phyloP scores from a whole-genome alignment of 176 grass and related monocot genomes.

The Triticum timopheevii region DNA sequence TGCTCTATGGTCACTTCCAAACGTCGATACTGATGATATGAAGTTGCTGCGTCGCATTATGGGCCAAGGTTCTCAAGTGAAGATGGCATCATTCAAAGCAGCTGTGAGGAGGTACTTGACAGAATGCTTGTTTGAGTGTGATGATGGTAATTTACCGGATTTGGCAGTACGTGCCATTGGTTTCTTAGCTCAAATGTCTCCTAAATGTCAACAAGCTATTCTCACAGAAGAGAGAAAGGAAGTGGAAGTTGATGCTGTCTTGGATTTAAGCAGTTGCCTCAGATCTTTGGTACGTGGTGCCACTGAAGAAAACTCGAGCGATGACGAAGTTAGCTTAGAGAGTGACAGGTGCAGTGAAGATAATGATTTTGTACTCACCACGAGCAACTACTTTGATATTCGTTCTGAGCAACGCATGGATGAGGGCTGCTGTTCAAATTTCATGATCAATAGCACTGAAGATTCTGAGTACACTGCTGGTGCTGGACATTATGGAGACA shows the following conservation, averaged over 20 bases:
- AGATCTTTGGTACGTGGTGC: constrained; percentile 31
- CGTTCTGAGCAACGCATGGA: constrained; percentile 15
- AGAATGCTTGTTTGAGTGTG: constrained; percentile 41
- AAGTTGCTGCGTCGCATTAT: constrained; percentile 27
- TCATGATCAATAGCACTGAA: constrained; percentile 6
- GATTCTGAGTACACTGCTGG: constrained; percentile 11
- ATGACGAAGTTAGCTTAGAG: constrained; percentile 29
- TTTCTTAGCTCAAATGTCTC: constrained; percentile 36
- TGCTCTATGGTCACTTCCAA: constrained; percentile 43
- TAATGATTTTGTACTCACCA: constrained; percentile 39
- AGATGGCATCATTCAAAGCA: constrained; percentile 7
- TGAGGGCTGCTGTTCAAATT: constrained; percentile 22
- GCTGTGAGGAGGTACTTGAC: constrained; percentile 41
- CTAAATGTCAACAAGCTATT: neutral
- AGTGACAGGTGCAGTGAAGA: constrained; percentile 27
- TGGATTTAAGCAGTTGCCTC: constrained; percentile 47
- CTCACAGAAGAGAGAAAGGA: constrained; percentile 22
- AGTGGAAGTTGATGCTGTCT: constrained; percentile 34
- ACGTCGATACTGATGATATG: constrained; percentile 4
- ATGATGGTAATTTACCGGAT: constrained; percentile 34
- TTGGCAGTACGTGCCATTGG: constrained; percentile 22
- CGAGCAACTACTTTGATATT: constrained; percentile 34
- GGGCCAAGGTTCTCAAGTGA: constrained; percentile 21
- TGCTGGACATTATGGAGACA: neutral
- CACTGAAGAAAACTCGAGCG: constrained; percentile 28